A percentile compares a stretch with the other conserved stretches of the same genome.
Evolutionary conservation across 1,139 yeast species (phyloP).

Genomic region (Eremothecium sinecaudum): DNA sequence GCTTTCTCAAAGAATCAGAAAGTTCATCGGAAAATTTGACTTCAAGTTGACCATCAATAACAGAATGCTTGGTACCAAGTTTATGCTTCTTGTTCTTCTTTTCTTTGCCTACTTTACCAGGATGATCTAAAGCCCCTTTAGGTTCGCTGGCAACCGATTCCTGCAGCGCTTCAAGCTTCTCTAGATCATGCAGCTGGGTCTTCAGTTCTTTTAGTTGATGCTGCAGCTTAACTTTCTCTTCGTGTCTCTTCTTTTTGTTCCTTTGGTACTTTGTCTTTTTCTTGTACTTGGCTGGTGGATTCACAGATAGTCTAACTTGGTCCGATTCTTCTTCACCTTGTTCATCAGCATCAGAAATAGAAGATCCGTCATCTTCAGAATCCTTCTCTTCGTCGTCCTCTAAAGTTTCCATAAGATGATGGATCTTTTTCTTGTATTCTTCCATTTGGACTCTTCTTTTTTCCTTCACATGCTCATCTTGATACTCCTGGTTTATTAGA

Average conservation of each 20-base stretch:
- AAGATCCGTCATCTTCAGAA: slow-evolving; percentile 37
- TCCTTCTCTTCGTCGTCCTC: slow-evolving; percentile 49
- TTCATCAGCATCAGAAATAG: slow-evolving; percentile 32
- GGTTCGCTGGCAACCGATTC: slow-evolving; percentile 31
- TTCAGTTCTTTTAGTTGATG: slow-evolving; percentile 50
- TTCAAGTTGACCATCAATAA: slow-evolving; percentile 61
- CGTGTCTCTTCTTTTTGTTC: slow-evolving; percentile 59
- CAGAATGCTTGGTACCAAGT: slow-evolving; percentile 45
- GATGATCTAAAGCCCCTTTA: slow-evolving; percentile 11
- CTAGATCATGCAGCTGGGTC: slow-evolving; percentile 47
- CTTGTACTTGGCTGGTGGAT: slow-evolving; percentile 58
- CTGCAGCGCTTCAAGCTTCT: slow-evolving; percentile 45
- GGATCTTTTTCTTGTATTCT: slow-evolving; percentile 54
- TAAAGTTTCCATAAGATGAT: slow-evolving; percentile 51
- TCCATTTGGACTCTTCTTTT: slow-evolving; percentile 50
- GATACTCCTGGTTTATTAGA: slow-evolving; percentile 58
- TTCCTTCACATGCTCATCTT: slow-evolving; percentile 58
- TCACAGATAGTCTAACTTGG: slow-evolving; percentile 48
- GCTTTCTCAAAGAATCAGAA: slow-evolving; percentile 69
- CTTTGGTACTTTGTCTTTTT: slow-evolving; percentile 73
- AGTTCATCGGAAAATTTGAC: slow-evolving; percentile 85
- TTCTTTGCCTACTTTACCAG: slow-evolving; percentile 17
- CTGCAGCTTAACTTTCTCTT: slow-evolving; percentile 49
- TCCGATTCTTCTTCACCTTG: slow-evolving; percentile 31
- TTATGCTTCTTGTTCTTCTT: slow-evolving; percentile 33